A percentile compares a stretch with the other conserved stretches of the same genome.
phyloP scores from a whole-genome alignment of 169 alveolate genomes.

The Neospora caninum region DNA sequence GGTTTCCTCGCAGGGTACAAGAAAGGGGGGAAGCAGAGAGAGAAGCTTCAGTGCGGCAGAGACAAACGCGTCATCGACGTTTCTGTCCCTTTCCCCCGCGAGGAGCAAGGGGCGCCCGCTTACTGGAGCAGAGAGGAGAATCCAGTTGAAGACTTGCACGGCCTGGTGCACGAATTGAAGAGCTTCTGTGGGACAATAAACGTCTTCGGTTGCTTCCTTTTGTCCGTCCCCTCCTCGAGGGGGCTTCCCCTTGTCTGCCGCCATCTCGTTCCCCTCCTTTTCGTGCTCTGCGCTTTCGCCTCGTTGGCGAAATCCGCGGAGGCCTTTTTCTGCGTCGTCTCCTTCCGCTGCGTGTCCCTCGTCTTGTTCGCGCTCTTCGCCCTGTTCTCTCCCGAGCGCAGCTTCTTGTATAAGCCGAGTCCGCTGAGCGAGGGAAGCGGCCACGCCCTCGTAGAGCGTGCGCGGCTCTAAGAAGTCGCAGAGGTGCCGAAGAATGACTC shows the following conservation, averaged over 20 bases:
- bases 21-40: no score
- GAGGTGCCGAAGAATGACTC: not conserved
- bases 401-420: not conserved
- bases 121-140: not conserved
- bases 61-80: no score
- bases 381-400: not conserved
- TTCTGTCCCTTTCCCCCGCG: no score
- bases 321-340: not conserved
- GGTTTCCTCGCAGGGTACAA: no score
- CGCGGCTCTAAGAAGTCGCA: constrained; percentile 2
- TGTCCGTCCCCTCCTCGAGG: no score
- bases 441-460: not conserved
- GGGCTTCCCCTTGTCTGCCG: not conserved
- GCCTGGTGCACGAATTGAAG: not conserved
- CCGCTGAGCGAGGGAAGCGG: not conserved
- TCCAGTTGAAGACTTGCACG: constrained; percentile 18
- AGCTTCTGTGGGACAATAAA: not conserved
- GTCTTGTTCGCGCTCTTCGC: not conserved
- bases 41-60: no score
- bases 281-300: no score
- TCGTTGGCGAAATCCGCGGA: no score
- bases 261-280: no score
- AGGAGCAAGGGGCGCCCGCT: not conserved
- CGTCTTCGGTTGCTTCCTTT: not conserved
- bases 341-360: not conserved